Evolutionary conservation across 192 early-diverging fungal genomes (phyloP).

Genomic region (Thamnidium elegans): DNA sequence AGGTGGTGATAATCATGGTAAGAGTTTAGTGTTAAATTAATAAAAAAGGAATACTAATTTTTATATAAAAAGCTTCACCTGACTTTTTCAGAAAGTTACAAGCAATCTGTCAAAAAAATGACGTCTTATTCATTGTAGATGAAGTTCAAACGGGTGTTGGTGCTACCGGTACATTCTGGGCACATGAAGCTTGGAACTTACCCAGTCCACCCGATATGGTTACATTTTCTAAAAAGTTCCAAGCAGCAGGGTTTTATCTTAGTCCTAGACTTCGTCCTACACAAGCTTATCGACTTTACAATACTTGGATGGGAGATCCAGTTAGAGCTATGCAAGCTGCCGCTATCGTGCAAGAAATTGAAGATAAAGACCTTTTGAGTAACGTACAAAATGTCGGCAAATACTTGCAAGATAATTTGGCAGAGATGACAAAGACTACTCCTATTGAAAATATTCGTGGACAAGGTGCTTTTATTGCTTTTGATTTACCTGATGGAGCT

Average conservation of each 20-base stretch:
- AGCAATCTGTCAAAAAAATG: constrained; percentile 50
- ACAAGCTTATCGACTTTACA: constrained; percentile 66
- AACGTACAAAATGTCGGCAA: constrained; percentile 51
- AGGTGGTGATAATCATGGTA: constrained; percentile 65
- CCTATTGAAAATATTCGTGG: constrained; percentile 57
- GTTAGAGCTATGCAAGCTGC: constrained; percentile 60
- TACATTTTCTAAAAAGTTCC: constrained; percentile 79
- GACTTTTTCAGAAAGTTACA: constrained; percentile 63
- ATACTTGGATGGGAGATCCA: constrained; percentile 78
- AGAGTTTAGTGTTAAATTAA: neutral
- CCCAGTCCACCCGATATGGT: constrained; percentile 68
- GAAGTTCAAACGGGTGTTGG: constrained; percentile 78
- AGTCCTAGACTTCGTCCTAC: constrained; percentile 53
- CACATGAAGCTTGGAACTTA: constrained; percentile 70
- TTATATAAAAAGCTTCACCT: constrained; percentile 52
- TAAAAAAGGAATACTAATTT: neutral
- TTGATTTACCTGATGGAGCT: constrained; percentile 54
- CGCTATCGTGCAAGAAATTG: constrained; percentile 60
- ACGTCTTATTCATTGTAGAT: constrained; percentile 72
- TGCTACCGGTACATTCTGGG: constrained; percentile 73
- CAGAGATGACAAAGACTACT: constrained; percentile 45
- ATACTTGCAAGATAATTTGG: constrained; percentile 55
- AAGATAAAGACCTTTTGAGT: constrained; percentile 48
- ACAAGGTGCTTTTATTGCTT: constrained; percentile 66
- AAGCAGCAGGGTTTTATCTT: constrained; percentile 72